phyloP scores from a whole-genome alignment of 2,329 filamentous ascomycete species.

The Corynespora cassiicola region DNA sequence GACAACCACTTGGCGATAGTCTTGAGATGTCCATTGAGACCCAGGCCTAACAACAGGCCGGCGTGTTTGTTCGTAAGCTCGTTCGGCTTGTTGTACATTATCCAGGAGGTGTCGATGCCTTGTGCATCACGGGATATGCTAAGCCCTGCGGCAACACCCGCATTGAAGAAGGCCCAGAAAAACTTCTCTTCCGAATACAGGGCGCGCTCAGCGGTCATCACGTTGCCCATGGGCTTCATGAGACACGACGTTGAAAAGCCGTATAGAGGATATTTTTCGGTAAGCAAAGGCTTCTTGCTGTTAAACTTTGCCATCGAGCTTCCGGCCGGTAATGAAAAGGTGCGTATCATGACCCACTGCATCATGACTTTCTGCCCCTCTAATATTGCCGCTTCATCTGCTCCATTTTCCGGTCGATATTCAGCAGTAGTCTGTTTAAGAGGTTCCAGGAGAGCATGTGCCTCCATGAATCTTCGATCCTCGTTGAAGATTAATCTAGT shows the following conservation, averaged over 20 bases:
- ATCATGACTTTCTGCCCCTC: constrained; percentile 93
- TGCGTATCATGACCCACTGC: constrained; percentile 83
- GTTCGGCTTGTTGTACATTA: constrained; percentile 93
- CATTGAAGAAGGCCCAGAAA: constrained; percentile 98
- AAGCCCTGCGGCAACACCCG: constrained; percentile 89
- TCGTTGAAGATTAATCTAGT: constrained; percentile 90
- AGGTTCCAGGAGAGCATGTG: constrained; percentile 83
- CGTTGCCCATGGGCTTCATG: constrained; percentile 90
- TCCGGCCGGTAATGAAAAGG: constrained; percentile 86
- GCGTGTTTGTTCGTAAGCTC: constrained; percentile 97
- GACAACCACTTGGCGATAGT: constrained; percentile 96
- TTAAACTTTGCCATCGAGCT: constrained; percentile 88
- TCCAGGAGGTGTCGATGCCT: constrained; percentile 98
- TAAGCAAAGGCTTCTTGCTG: constrained; percentile 84
- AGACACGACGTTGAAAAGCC: constrained; percentile 92
- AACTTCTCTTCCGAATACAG: constrained; percentile 95
- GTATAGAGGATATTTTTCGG: constrained; percentile 86
- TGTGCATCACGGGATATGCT: constrained; percentile 89
- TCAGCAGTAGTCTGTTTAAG: constrained; percentile 80
- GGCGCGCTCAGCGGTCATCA: constrained; percentile 88
- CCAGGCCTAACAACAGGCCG: constrained; percentile 87
- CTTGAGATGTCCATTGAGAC: constrained; percentile 93
- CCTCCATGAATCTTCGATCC: constrained; percentile 88
- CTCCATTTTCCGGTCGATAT: constrained; percentile 74
- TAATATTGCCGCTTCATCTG: constrained; percentile 85